Conservation (phyloP, 768 basidiomycete genomes). For the Tulasnella sp. region DNA sequence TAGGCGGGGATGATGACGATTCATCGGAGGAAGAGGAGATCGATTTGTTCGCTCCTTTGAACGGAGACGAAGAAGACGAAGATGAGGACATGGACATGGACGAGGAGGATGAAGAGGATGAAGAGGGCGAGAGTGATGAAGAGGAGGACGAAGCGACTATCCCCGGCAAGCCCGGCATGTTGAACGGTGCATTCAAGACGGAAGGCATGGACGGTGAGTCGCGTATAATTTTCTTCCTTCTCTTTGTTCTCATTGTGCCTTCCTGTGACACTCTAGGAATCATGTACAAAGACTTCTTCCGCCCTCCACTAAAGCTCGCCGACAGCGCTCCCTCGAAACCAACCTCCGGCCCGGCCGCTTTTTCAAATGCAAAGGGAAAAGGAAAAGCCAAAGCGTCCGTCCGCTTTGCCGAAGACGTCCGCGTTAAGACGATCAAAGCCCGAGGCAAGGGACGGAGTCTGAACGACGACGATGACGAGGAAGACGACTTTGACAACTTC, state of each 20-base stretch:
- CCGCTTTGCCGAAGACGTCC: constrained; percentile 69
- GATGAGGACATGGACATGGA: constrained; percentile 22
- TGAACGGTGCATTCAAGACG: neutral
- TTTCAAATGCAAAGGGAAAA: constrained; percentile 15
- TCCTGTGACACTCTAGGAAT: neutral
- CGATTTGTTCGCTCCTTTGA: constrained; percentile 57
- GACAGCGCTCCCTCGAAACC: neutral
- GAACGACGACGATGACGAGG: constrained; percentile 23
- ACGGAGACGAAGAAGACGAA: constrained; percentile 32
- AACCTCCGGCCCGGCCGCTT: constrained; percentile 19
- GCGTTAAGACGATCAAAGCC: constrained; percentile 68
- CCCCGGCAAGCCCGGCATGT: neutral
- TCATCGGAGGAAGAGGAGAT: constrained; percentile 45
- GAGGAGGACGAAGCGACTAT: constrained; percentile 16
- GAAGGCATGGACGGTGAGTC: constrained; percentile 4
- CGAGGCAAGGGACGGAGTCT: constrained; percentile 42
- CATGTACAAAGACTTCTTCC: constrained; percentile 71
- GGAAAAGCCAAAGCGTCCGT: constrained; percentile 33
- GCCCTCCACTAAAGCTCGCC: constrained; percentile 34
- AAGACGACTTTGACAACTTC: constrained; percentile 18
- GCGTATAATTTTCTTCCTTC: neutral
- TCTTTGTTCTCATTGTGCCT: neutral
- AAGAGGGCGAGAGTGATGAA: constrained; percentile 13
- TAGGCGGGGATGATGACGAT: constrained; percentile 39
- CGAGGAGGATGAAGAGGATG: neutral